These are phyloP conservation scores for Podospora pseudoanserina DNA, from an alignment of 495 filamentous ascomycete species.

Conservation along the genomic window DNA sequence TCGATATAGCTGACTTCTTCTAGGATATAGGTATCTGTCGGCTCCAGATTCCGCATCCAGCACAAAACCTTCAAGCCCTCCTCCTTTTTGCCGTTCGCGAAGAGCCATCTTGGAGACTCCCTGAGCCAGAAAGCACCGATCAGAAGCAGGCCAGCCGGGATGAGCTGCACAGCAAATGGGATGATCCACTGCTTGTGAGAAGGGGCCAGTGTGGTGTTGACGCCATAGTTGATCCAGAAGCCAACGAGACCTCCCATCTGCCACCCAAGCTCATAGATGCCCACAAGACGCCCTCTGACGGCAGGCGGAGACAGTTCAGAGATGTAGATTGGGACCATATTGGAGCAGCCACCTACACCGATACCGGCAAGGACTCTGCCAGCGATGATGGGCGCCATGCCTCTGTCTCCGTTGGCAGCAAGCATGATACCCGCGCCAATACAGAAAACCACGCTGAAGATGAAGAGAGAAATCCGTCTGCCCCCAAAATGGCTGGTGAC, in stretches of 20 bases:
- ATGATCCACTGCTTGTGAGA: slow-evolving; percentile 53
- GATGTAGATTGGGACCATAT: slow-evolving; percentile 57
- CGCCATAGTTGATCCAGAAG: slow-evolving; percentile 66
- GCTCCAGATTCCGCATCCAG: slow-evolving; percentile 60
- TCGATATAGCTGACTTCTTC: slow-evolving; percentile 64
- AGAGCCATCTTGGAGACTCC: slow-evolving; percentile 63
- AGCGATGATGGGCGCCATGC: slow-evolving; percentile 58
- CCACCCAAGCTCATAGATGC: slow-evolving; percentile 70
- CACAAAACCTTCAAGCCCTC: slow-evolving; percentile 56
- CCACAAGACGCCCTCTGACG: slow-evolving; percentile 53
- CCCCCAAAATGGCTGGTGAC: slow-evolving; percentile 54
- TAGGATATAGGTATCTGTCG: slow-evolving; percentile 60
- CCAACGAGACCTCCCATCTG: slow-evolving; percentile 70
- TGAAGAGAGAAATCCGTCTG: slow-evolving; percentile 51
- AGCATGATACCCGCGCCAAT: slow-evolving; percentile 63
- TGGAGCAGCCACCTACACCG: slow-evolving; percentile 51
- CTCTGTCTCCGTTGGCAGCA: slow-evolving; percentile 53
- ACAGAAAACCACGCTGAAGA: slow-evolving; percentile 55
- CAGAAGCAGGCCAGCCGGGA: slow-evolving; percentile 51
- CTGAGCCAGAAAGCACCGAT: slow-evolving; percentile 49
- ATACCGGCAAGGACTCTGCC: slow-evolving; percentile 53
- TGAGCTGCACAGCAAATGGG: slow-evolving; percentile 55
- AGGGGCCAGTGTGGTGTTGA: slow-evolving; percentile 43
- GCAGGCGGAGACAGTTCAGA: slow-evolving; percentile 54
- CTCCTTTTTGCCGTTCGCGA: slow-evolving; percentile 52